Base-by-base conservation (phyloP, 768 basidiomycete species). In the Naganishia friedmannii region DNA sequence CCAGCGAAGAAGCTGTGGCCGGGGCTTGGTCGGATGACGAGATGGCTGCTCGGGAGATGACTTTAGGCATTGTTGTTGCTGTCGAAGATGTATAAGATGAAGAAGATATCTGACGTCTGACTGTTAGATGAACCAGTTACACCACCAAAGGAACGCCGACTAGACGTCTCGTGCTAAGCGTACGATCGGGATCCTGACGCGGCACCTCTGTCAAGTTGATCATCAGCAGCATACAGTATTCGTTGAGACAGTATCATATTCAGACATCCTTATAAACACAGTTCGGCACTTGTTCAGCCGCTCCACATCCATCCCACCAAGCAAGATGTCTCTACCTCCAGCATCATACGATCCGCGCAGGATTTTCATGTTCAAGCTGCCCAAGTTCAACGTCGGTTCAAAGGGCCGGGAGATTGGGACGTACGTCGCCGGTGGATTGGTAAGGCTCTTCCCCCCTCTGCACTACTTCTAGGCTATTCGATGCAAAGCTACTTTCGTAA, bases 391-490 rank as follows among this genome's bases (percentile, higher is more conserved):
- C 46, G 81, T 95, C 4, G 89, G 88, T 67, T 90, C 85, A 79
- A 88, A 93, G 82, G 88, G 88, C 72, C 84, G 93, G 31, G 87
- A 91, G 2, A 84, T 92, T 23, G 93, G 93, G 23, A 89, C 97
- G 13, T 97, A 97, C 80, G 83, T 92, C 68, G 90, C 93, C 0
- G 95, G 95, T 51, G 94, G 88, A 58, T 84, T 99, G 73, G 94
- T 98, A 78, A 73, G 92, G 48, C 6, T 86, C n/a, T 31, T 15
- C 55, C 23, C 32, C 21, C 19, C 54, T 17, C 26, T 55, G 29
- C 53, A 26, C 51, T 23, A 3, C 48, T 23, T 56, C 10, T 29
- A 19, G 34, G 45, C 8, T n/a, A 70, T 51, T 51, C 3, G 3
- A 7, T 26, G 15, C 45, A 46, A 17, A 4, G 8, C 8, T 46